Evolutionary conservation across 768 basidiomycete species (phyloP), one percentile per base, ranked within the genome.

Genomic region (Cyathus striatus): DNA sequence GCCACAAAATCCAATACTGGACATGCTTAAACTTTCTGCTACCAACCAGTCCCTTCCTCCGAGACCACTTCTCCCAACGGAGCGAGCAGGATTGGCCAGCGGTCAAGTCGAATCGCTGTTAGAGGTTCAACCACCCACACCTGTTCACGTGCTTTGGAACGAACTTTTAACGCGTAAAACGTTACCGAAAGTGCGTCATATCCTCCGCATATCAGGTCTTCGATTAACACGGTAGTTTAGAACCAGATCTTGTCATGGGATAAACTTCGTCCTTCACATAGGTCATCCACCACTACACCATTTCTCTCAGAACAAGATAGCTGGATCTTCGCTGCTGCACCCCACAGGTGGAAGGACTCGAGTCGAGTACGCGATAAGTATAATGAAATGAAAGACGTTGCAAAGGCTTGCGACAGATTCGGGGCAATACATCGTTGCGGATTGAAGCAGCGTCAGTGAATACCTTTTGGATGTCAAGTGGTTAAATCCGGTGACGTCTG

Each of bases 1-100:
- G 49, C 86, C 87, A 2, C 87, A 89, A 55, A 81, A 90, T 57
- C 87, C 86, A 2, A 86, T 89, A 48, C 65, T 89, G 59, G 79
- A 84, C 33, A 62, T 69, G 14, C 47, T 86, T 18, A 70, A 68
- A 23, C 48, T 62, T 14, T 53, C 62, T 39, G 42, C 49, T 12
- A 33, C 42, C 24, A 60, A 55, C 33, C 45, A 30, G 10, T 46
- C 46, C 18, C 32, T 55, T 17, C 47, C 48, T 33, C 41, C 46
- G 38, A 48, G 51, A 24, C 43, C 26, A 12, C 38, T 44, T 16
- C 45, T 65, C 20, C 64, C 66, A 5, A 39, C 49, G 23, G 65
- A 72, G 43, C 55, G 67, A 13, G 51, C 52, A 10, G 41, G 57
- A 6, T 46, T 62, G 7, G 50, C 59, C 39, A 32, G 13, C 30